These are phyloP conservation scores for Phytophthora crassamura DNA, from an alignment of 352 stramenopile species.

Conservation along the genomic window DNA sequence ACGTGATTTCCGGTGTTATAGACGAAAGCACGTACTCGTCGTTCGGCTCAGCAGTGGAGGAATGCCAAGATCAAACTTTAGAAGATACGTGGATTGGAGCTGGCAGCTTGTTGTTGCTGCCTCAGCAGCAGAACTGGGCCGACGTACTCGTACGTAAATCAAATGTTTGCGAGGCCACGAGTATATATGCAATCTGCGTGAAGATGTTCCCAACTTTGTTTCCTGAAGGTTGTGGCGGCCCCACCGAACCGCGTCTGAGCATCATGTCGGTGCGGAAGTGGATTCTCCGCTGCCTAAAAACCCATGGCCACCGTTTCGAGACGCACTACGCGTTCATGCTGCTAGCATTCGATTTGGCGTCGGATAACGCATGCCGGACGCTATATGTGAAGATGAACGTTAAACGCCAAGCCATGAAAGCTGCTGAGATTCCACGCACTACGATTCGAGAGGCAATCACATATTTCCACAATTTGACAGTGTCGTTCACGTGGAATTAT, in stretches of 20 bases:
- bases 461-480: slow-evolving; percentile 10
- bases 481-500: neutral
- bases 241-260: slow-evolving; percentile 7
- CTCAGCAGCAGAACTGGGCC: no score
- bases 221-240: slow-evolving; percentile 23
- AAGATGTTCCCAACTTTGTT: no score
- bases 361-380: slow-evolving; percentile 9
- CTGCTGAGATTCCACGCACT: neutral
- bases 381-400: slow-evolving; percentile 32
- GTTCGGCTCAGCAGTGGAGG: no score
- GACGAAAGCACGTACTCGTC: no score
- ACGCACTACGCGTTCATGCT: slow-evolving; percentile 27
- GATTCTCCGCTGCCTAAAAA: slow-evolving; percentile 14
- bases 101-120: no score
- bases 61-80: no score
- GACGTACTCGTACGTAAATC: slow-evolving; percentile 13
- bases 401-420: neutral
- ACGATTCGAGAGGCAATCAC: slow-evolving; percentile 11
- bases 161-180: neutral
- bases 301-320: slow-evolving; percentile 27
- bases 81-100: no score
- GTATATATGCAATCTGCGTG: slow-evolving; percentile 3
- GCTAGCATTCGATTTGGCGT: slow-evolving; percentile 20
- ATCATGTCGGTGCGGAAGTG: slow-evolving; percentile 18
- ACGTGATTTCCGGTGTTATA: no score